Evolutionary conservation across 352 stramenopile species (phyloP).

Genomic region (Phytophthora fragariaefolia): DNA sequence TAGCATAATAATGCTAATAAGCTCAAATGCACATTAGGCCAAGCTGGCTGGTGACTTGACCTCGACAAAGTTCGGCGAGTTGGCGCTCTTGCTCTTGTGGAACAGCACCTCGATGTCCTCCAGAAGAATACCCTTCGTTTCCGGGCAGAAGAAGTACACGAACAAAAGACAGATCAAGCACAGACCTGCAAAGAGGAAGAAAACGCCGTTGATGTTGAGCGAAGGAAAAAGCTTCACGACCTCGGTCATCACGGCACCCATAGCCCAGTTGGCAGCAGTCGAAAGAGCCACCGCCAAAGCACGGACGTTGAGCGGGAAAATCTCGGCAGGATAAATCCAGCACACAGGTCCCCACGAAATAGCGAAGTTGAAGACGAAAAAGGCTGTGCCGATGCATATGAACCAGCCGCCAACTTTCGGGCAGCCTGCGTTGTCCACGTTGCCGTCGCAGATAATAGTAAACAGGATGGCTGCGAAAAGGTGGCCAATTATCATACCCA

Average conservation of each 20-base stretch:
- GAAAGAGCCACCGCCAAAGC: conserved; percentile 25
- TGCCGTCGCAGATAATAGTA: conserved; percentile 32
- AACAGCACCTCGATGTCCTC: conserved; percentile 55
- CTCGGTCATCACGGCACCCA: conserved; percentile 51
- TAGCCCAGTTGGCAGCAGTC: conserved; percentile 47
- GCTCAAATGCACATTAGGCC: too few species aligned
- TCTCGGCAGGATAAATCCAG: conserved; percentile 65
- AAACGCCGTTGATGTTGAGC: conserved; percentile 59
- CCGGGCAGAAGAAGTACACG: conserved; percentile 53
- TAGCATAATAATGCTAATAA: too few species aligned
- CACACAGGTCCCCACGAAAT: conserved; percentile 44
- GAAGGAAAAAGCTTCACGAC: conserved; percentile 33
- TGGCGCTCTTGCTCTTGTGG: conserved; percentile 33
- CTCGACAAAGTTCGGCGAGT: conserved; percentile 39
- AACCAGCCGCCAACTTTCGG: conserved; percentile 44
- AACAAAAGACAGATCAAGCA: conserved; percentile 48
- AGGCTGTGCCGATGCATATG: conserved; percentile 39
- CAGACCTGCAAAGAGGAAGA: conserved; percentile 56
- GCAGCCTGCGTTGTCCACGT: conserved; percentile 36
- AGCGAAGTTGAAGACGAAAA: conserved; percentile 51
- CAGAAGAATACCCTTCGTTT: conserved; percentile 52
- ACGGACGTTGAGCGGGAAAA: conserved; percentile 57
- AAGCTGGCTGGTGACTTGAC: conserved; percentile 27
- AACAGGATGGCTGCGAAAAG: conserved; percentile 45
- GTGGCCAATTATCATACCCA: conserved; percentile 47